Evolutionary conservation across 2,329 filamentous ascomycete genomes (phyloP).

Genomic region (Pseudocercospora vitis): DNA sequence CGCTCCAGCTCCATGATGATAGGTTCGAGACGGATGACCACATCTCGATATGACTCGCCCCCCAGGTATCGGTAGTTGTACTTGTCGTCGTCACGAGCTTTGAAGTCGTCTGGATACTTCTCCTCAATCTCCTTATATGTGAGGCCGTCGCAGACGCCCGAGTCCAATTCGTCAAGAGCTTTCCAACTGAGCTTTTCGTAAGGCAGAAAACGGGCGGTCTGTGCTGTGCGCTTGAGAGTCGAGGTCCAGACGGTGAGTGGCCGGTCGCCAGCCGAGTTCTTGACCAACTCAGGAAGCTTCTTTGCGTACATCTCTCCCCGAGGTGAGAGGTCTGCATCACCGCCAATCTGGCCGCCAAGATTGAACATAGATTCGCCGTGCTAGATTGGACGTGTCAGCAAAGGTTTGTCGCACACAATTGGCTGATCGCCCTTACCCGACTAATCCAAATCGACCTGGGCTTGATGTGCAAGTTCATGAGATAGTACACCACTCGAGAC

Average conservation of each 20-base stretch:
- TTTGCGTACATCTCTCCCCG: slow-evolving; percentile 85
- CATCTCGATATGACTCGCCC: slow-evolving; percentile 92
- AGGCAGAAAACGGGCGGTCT: slow-evolving; percentile 81
- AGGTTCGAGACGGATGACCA: slow-evolving; percentile 94
- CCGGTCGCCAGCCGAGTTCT: slow-evolving; percentile 77
- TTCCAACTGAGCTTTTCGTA: slow-evolving; percentile 99
- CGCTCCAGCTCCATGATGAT: slow-evolving; percentile 99
- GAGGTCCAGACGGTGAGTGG: slow-evolving; percentile 74
- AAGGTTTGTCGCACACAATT: not conserved
- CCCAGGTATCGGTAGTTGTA: slow-evolving; percentile 99
- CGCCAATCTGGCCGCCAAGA: slow-evolving; percentile 84
- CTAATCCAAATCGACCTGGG: slow-evolving; percentile 96
- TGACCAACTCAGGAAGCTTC: slow-evolving; percentile 79
- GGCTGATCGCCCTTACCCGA: slow-evolving; percentile 44
- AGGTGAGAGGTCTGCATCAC: slow-evolving; percentile 81
- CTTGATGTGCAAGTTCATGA: slow-evolving; percentile 98
- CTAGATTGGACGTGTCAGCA: slow-evolving; percentile 45
- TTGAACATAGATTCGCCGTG: slow-evolving; percentile 96
- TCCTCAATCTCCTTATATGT: slow-evolving; percentile 95
- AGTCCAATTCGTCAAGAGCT: slow-evolving; percentile 93
- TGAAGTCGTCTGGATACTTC: slow-evolving; percentile 89
- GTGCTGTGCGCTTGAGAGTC: slow-evolving; percentile 79
- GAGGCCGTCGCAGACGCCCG: slow-evolving; percentile 91
- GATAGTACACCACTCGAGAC: slow-evolving; percentile 93
- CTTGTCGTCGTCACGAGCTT: slow-evolving; percentile 94